Evolutionary conservation across 2,329 filamentous ascomycete genomes (phyloP).

Genomic region (Alternaria solani): DNA sequence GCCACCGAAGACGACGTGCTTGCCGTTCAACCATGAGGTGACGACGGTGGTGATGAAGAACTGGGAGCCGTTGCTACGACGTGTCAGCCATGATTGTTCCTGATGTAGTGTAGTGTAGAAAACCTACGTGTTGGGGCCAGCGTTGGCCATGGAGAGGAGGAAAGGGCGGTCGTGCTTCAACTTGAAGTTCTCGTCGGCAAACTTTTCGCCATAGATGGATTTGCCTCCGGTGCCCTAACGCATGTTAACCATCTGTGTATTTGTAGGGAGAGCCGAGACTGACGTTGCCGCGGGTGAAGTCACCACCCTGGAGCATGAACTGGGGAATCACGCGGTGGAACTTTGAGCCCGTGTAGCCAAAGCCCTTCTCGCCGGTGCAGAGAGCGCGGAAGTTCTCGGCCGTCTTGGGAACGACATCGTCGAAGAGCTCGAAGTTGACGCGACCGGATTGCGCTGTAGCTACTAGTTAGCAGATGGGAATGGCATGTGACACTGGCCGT

Average conservation of each 20-base stretch:
- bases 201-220: slow-evolving; percentile 96
- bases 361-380: slow-evolving; percentile 81
- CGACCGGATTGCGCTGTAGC: slow-evolving; percentile 73
- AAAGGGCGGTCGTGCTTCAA: slow-evolving; percentile 76
- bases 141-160: slow-evolving; percentile 94
- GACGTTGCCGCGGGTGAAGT: slow-evolving; percentile 93
- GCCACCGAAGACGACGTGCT: slow-evolving; percentile 86
- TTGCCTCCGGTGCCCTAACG: slow-evolving; percentile 84
- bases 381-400: slow-evolving; percentile 84
- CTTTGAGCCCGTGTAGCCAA: slow-evolving; percentile 81
- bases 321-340: slow-evolving; percentile 94
- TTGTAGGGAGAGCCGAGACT: slow-evolving; percentile 48
- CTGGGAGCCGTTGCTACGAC: slow-evolving; percentile 71
- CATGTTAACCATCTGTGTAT: slow-evolving; percentile 27
- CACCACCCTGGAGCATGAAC: slow-evolving; percentile 96
- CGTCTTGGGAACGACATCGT: slow-evolving; percentile 88
- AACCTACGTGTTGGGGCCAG: slow-evolving; percentile 85
- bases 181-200: slow-evolving; percentile 90
- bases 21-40: slow-evolving; percentile 75
- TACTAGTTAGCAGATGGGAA: slow-evolving; percentile 19
- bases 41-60: slow-evolving; percentile 77
- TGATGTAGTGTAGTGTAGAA: background rate
- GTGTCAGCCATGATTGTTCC: slow-evolving; percentile 20
- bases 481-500: slow-evolving; percentile 29
- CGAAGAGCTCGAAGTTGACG: slow-evolving; percentile 89